Evolutionary conservation across 2,329 filamentous ascomycete genomes (phyloP), one percentile per base, ranked within the genome.

Genomic region (Coleophoma crateriformis): DNA sequence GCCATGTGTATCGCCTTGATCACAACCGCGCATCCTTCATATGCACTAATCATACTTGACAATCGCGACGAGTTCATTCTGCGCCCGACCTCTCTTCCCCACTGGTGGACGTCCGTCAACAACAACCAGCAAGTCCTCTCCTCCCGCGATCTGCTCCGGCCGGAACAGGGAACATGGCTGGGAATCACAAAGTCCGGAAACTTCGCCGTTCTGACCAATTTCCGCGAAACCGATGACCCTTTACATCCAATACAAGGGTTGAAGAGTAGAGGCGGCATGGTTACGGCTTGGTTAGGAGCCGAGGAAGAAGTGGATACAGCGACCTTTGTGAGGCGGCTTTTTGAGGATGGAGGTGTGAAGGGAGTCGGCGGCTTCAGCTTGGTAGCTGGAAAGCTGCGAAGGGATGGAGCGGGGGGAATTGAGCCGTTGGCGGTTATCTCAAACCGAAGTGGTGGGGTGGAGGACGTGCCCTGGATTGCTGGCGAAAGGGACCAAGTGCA

Each of bases 1-100:
- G 66, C 45, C 50, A 91, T 91, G 87, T 91, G 88, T 65, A 90
- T 91, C 69, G 84, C 82, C 45, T 73, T 91, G 42, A 72, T 89
- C 51, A 88, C 87, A 22, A 91, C 87, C 15, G 77, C 84, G 42
- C 87, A 91, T 63, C 87, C 88, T 10, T 73, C 78, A 57, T 91
- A 91, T 68, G 77, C 85, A 22, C 75, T 91, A 52, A 86, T 92
- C 59, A 70, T 88, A 52, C 73, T 90, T 63, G 82, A 90, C 69
- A 92, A 92, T 66, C 80, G 88, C 59, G 88, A 92, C 71, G 87
- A 85, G 64, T 85, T 79, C 68, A 79, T 85, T 54, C 72, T 84
- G 13, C 75, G 82, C 27, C 82, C 82, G 4, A 85, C 82, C 2
- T 82, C 77, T 47, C 72, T 78, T 51, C 81, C 81, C 7, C 76